A percentile compares a stretch with the other conserved stretches of the same genome.
Conservation (phyloP, 225 moss, liverwort and hornwort genomes). For the Pseudoscleropodium purum region DNA sequence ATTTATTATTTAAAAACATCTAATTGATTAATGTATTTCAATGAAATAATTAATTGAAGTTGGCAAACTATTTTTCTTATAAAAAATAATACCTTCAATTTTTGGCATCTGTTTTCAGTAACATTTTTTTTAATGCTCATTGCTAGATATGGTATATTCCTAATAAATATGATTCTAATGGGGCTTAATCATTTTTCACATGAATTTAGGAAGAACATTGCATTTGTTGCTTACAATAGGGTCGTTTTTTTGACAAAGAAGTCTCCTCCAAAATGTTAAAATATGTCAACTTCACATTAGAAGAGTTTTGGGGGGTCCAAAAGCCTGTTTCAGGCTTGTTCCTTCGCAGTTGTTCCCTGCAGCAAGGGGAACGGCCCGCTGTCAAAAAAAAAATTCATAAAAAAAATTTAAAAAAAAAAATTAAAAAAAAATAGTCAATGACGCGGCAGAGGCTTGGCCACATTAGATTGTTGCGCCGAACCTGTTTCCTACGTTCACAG, state of each 20-base stretch:
- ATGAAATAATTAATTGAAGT: neutral
- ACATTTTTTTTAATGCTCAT: neutral
- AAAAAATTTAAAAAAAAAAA: no score
- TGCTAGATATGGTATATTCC: rapidly evolving
- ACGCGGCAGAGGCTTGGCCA: no score
- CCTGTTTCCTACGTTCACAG: no score
- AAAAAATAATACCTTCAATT: neutral
- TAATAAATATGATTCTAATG: neutral
- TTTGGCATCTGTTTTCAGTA: neutral
- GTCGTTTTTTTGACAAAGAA: neutral
- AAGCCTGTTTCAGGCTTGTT: no score
- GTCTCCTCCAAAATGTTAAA: neutral
- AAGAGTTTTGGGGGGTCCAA: no score
- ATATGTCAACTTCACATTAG: neutral
- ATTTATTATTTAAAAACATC: no score
- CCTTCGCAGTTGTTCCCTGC: no score
- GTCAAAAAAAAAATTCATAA: no score
- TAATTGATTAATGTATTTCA: rapidly evolving
- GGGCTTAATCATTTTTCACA: neutral
- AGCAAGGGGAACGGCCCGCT: no score
- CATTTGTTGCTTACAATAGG: neutral
- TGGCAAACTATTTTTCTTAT: neutral
- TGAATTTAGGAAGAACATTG: neutral
- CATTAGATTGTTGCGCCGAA: no score
- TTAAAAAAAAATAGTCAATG: no score